A percentile compares a stretch with the other conserved stretches of the same genome.
phyloP scores from a whole-genome alignment of 75 land plant genomes.

The Sequoiadendron giganteum region DNA sequence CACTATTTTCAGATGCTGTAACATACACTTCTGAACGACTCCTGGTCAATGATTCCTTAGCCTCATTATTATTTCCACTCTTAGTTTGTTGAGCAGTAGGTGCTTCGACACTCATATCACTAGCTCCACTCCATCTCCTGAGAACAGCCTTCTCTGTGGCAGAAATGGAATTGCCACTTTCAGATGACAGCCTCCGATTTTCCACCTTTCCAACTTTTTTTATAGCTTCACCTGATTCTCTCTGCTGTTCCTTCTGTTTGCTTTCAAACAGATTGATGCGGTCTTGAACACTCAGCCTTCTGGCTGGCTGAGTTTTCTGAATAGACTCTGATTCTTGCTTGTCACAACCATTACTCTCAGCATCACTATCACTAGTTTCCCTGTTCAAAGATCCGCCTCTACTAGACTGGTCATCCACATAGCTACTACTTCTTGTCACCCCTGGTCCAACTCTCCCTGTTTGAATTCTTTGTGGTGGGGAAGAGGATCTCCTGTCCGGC shows the following conservation, averaged over 20 bases:
- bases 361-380: slow-evolving; percentile 20
- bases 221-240: slow-evolving; percentile 22
- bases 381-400: background rate
- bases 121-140: slow-evolving; percentile 85
- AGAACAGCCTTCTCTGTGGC: slow-evolving; percentile 60
- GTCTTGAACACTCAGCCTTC: slow-evolving; percentile 82
- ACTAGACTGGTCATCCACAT: slow-evolving; percentile 1
- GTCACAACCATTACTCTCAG: slow-evolving; percentile 10
- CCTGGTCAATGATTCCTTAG: background rate
- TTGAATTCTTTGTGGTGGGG: slow-evolving; percentile 36
- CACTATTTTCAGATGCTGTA: slow-evolving; percentile 11
- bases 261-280: slow-evolving; percentile 83
- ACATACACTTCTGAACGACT: slow-evolving; percentile 4
- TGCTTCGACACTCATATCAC: slow-evolving; percentile 64
- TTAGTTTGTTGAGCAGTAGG: background rate
- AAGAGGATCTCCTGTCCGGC: slow-evolving; percentile 18
- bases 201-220: slow-evolving; percentile 37
- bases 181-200: slow-evolving; percentile 53
- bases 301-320: slow-evolving; percentile 28
- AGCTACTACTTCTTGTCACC: slow-evolving; percentile 21
- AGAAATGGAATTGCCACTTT: slow-evolving; percentile 32
- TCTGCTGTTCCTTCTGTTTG: slow-evolving; percentile 59
- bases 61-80: slow-evolving; percentile 4
- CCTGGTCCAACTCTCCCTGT: slow-evolving; percentile 29
- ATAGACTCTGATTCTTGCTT: slow-evolving; percentile 26